Percentiles rank a stretch among this genome's conserved stretches.
phyloP scores from a whole-genome alignment of 306 rosid genomes.

The Pyrus betulifolia region DNA sequence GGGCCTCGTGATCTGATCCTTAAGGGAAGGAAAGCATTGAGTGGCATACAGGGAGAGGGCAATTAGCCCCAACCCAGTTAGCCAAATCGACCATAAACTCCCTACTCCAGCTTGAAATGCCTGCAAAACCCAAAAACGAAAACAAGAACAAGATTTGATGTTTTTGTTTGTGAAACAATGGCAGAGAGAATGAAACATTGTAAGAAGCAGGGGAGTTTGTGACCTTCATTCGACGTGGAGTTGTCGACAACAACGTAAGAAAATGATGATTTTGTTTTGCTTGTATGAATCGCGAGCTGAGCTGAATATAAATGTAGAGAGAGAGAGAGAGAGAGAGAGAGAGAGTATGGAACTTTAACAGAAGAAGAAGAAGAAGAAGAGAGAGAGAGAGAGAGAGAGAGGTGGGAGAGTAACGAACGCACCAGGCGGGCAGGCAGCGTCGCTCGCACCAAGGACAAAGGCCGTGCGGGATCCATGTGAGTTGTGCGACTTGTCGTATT shows the following conservation, averaged over 20 bases:
- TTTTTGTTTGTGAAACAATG: neutral
- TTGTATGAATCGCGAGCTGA: slow-evolving; percentile 17
- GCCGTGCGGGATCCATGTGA: slow-evolving; percentile 42
- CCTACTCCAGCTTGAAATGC: slow-evolving; percentile 42
- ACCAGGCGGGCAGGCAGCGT: slow-evolving; percentile 21
- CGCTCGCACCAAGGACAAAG: slow-evolving; percentile 20
- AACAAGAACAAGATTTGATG: neutral
- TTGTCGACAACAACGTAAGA: slow-evolving; percentile 17
- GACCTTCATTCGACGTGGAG: slow-evolving; percentile 57
- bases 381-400: neutral
- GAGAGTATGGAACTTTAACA: slow-evolving; percentile 47
- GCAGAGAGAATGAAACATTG: neutral
- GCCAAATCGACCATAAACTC: slow-evolving; percentile 73
- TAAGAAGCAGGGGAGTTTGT: neutral
- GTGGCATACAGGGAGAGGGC: slow-evolving; percentile 61
- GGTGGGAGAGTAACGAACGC: slow-evolving; percentile 59
- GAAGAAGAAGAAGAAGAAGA: slow-evolving; percentile 23
- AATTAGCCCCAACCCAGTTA: slow-evolving; percentile 61
- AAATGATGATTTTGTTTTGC: neutral
- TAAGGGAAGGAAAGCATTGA: slow-evolving; percentile 47
- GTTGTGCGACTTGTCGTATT: slow-evolving; percentile 42
- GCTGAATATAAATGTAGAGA: too few relatives aligned
- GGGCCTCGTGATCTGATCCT: slow-evolving; percentile 28
- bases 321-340: neutral
- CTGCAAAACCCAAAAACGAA: slow-evolving; percentile 31